Percentiles rank a stretch among this genome's conserved stretches.
Evolutionary conservation across 2,329 filamentous ascomycete species (phyloP).

Genomic region (Xylaria sp.): DNA sequence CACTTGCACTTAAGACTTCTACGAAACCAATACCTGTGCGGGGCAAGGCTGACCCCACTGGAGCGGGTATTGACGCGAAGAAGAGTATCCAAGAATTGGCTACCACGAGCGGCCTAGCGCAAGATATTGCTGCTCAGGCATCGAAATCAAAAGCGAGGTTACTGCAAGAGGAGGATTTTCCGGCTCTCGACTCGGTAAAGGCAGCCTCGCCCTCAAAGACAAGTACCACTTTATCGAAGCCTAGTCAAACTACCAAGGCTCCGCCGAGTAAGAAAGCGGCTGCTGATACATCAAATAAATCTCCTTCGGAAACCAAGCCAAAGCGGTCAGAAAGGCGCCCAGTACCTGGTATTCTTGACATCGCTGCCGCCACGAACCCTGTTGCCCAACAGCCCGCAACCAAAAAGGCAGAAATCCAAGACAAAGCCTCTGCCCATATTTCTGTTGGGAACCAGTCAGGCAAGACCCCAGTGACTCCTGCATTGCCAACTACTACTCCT

Average conservation of each 20-base stretch:
- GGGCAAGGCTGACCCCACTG: constrained; percentile 28
- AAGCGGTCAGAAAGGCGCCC: constrained; percentile 43
- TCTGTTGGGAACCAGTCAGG: constrained; percentile 42
- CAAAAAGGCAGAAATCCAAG: constrained; percentile 40
- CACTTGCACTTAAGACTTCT: constrained; percentile 35
- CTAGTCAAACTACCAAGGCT: constrained; percentile 38
- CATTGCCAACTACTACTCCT: constrained; percentile 56
- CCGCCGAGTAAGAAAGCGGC: constrained; percentile 37
- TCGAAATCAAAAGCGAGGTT: constrained; percentile 45
- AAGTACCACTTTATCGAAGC: constrained; percentile 43
- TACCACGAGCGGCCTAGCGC: constrained; percentile 53
- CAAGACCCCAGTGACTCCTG: constrained; percentile 44
- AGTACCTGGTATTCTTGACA: constrained; percentile 53
- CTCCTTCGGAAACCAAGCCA: constrained; percentile 33
- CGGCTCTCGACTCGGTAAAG: constrained; percentile 58
- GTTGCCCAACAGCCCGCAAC: not conserved
- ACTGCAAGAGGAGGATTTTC: constrained; percentile 68
- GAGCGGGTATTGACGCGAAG: constrained; percentile 44
- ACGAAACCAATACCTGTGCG: constrained; percentile 37
- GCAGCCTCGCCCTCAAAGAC: constrained; percentile 42
- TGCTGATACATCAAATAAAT: constrained; percentile 34
- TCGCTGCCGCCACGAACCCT: constrained; percentile 50
- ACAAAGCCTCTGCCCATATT: constrained; percentile 24
- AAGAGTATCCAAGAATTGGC: constrained; percentile 53
- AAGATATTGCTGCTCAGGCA: constrained; percentile 51